Evolutionary conservation across 257 asterid species (phyloP), one percentile per base, ranked within the genome.

Genomic region (Scutellaria minor): DNA sequence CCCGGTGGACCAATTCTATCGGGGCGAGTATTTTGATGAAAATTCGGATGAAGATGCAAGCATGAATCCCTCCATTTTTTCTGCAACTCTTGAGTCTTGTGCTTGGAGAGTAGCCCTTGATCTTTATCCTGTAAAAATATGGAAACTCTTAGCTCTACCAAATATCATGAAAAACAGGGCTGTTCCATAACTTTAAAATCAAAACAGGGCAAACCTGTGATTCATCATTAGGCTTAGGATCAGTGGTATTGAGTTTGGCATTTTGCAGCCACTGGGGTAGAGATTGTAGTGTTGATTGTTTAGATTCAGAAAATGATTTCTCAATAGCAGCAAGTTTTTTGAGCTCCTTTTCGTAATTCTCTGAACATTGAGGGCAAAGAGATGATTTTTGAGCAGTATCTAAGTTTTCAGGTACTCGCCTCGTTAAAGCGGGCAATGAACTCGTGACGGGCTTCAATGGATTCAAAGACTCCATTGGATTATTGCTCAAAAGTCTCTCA

Each of bases 261-360:
- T 75, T 87, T 77, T 89, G 96, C 88, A 93, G 53, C 98, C 98
- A 93, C 46, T 78, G 90, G 3, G 97, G 98, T 54, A 93, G 81
- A 42, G 91, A 59, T 18, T 92, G 75, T 48, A 54, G 72, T 1
- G 79, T 46, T 15, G 79, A 85, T 35, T 89, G 81, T 59, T 80
- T 86, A 40, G 82, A 68, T 58, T 82, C 89, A 0, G 85, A 80
- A 37, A 86, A 82, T 11, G 91, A 88, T 82, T 85, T 87, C 83
- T 85, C 95, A 22, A 80, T 81, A 6, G 90, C 84, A 11, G 75
- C 81, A 14, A 89, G 85, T 66, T 78, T 80, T 2, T 83, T 78
- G n/a, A 83, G 78, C 83, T 90, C 97, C 52, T 77, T 86, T 0
- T 87, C 92, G 12, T 75, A 86, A 72, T 79, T 86, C 76, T 74